Conservation (phyloP, 2,329 filamentous ascomycete genomes). For the Fusarium abutilonis region DNA sequence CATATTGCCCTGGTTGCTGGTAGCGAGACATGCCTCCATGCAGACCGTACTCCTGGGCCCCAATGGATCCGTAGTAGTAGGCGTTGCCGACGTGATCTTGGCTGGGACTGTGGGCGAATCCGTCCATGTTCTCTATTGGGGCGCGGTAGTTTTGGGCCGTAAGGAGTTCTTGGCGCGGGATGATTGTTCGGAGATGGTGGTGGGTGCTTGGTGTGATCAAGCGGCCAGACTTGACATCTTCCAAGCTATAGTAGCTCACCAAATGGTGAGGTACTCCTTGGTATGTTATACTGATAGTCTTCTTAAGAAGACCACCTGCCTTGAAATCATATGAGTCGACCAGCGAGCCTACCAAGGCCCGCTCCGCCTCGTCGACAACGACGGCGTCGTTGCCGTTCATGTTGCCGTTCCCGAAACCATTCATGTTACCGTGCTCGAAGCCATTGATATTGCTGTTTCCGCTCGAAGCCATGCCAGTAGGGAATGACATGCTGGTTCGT, state of each 20-base stretch:
- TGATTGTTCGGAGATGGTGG: conserved; percentile 50
- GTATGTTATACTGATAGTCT: conserved; percentile 85
- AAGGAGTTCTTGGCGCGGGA: conserved; percentile 67
- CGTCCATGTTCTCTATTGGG: conserved; percentile 69
- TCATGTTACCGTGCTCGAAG: no score
- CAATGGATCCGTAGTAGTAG: conserved; percentile 5
- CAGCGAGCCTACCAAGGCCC: conserved; percentile 77
- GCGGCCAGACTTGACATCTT: conserved; percentile 74
- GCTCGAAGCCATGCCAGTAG: conserved; percentile 27
- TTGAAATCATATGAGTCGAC: conserved; percentile 94
- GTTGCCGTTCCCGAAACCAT: no score
- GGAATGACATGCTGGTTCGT: conserved; percentile 33
- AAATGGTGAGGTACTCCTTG: conserved; percentile 82
- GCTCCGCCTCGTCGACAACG: conserved; percentile 46
- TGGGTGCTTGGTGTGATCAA: conserved; percentile 69
- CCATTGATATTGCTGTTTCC: conserved; percentile 20
- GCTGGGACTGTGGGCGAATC: conserved; percentile 3
- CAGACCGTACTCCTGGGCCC: no score
- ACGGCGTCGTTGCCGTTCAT: conserved; percentile 18
- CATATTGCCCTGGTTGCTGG: no score
- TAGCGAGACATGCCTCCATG: no score
- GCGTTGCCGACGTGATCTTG: background rate
- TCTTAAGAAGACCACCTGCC: conserved; percentile 83
- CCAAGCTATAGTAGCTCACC: conserved; percentile 87
- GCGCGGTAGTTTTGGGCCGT: conserved; percentile 73